phyloP scores from a whole-genome alignment of 495 filamentous ascomycete species.

The Penicillium maclennaniae region DNA sequence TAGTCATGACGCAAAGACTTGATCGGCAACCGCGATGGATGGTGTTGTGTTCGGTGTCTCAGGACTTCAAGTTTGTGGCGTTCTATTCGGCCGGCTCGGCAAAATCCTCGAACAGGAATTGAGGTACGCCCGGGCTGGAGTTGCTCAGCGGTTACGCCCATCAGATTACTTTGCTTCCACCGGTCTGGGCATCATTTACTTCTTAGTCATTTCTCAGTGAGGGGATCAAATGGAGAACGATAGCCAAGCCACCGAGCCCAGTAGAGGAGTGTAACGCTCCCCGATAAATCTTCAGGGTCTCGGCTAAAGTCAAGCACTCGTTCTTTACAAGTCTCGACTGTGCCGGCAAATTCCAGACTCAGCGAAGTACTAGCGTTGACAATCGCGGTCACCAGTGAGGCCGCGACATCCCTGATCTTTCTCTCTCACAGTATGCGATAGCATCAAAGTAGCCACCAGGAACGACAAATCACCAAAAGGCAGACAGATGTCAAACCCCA shows the following conservation, averaged over 20 bases:
- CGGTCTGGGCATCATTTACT: not conserved
- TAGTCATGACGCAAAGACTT: not conserved
- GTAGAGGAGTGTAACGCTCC: constrained; percentile 31
- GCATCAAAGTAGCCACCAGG: constrained; percentile 35
- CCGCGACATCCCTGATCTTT: constrained; percentile 46
- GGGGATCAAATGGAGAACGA: constrained; percentile 16
- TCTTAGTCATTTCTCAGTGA: constrained; percentile 13
- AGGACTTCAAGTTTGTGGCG: not conserved
- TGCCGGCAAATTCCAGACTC: constrained; percentile 60
- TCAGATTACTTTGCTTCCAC: not conserved
- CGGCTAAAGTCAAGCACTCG: constrained; percentile 26
- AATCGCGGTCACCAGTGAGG: constrained; percentile 56
- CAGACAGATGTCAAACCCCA: constrained; percentile 45
- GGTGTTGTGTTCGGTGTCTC: not conserved
- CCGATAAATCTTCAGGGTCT: constrained; percentile 32
- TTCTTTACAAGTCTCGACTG: constrained; percentile 52
- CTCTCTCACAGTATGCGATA: constrained; percentile 22
- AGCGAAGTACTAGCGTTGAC: constrained; percentile 62
- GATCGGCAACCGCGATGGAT: too few relatives aligned
- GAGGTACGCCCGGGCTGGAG: not conserved
- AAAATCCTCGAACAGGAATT: not conserved
- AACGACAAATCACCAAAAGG: constrained; percentile 56
- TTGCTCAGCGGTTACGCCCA: not conserved
- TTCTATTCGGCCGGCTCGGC: not conserved
- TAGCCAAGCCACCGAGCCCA: constrained; percentile 25